Evolutionary conservation across 1,284 basidiomycete species (phyloP).

Genomic region (Megacollybia platyphylla): DNA sequence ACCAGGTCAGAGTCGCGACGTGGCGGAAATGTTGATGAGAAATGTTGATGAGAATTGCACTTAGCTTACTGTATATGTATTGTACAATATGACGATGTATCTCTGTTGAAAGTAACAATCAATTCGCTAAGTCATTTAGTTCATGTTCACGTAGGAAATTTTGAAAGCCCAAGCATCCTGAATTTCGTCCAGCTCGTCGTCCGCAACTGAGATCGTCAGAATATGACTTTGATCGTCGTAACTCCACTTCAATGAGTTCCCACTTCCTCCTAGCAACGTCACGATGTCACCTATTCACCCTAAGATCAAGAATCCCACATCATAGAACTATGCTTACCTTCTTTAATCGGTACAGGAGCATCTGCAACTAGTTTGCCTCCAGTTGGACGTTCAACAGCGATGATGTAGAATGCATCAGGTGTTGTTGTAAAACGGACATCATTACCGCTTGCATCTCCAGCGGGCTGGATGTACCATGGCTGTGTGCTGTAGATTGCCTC

Average conservation of each 20-base stretch:
- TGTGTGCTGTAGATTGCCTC: background rate
- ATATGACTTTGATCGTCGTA: background rate
- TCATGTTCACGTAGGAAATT: background rate
- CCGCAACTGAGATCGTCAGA: background rate
- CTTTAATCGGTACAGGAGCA: background rate
- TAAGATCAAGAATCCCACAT: background rate
- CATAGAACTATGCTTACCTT: background rate
- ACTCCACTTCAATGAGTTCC: background rate
- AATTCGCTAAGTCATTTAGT: too few species aligned
- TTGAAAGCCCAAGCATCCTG: background rate
- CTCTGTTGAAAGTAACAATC: too few species aligned
- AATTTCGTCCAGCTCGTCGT: background rate
- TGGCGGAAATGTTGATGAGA: too few species aligned
- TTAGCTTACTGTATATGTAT: too few species aligned
- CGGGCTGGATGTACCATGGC: background rate
- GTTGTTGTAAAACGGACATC: conserved; percentile 1
- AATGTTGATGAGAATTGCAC: too few species aligned
- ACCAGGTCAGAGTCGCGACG: too few species aligned
- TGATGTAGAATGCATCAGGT: conserved; percentile 1
- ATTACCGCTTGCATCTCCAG: background rate
- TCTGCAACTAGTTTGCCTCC: background rate
- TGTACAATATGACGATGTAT: too few species aligned
- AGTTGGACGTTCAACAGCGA: background rate
- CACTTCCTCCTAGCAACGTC: background rate
- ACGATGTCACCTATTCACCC: background rate